These are phyloP conservation scores for Pythium myriotylum DNA, from an alignment of 352 stramenopile genomes.

Conservation along the genomic window DNA sequence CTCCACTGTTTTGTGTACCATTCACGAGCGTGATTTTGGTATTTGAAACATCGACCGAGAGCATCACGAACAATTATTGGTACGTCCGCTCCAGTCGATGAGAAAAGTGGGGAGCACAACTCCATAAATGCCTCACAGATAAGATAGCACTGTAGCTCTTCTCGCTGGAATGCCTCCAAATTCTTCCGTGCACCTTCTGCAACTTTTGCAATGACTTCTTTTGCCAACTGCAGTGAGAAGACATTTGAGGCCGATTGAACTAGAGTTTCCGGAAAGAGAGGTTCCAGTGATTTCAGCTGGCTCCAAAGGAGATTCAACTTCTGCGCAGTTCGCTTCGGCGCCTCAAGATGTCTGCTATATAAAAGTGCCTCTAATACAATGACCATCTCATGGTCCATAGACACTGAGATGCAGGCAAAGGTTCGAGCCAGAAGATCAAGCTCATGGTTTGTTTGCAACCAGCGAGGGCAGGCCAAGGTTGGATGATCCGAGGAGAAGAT, in stretches of 20 bases:
- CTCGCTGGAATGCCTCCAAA: conserved; percentile 24
- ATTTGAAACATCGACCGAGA: conserved; percentile 21
- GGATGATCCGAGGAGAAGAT: conserved; percentile 16
- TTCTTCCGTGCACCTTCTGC: conserved; percentile 17
- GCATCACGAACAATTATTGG: background rate
- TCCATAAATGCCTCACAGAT: conserved; percentile 26
- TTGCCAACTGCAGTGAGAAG: conserved; percentile 14
- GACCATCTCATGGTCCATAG: conserved; percentile 2
- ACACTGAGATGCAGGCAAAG: conserved; percentile 6
- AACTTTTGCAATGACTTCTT: conserved; percentile 15
- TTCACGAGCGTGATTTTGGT: conserved; percentile 15
- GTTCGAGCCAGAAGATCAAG: conserved; percentile 8
- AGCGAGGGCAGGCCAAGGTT: background rate
- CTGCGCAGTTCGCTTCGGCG: conserved; percentile 12
- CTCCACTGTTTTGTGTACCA: conserved; percentile 31
- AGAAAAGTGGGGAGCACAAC: conserved; percentile 5
- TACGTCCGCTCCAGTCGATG: background rate
- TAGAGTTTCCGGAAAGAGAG: background rate
- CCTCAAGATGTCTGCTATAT: conserved; percentile 22
- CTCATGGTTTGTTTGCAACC: background rate
- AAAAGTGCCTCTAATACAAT: conserved; percentile 20
- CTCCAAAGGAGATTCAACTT: conserved; percentile 14
- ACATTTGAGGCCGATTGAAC: background rate
- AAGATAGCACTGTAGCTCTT: conserved; percentile 23
- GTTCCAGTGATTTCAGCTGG: conserved; percentile 11